phyloP scores from a whole-genome alignment of 257 asterid species.

The Jaltomata sinuosa region DNA sequence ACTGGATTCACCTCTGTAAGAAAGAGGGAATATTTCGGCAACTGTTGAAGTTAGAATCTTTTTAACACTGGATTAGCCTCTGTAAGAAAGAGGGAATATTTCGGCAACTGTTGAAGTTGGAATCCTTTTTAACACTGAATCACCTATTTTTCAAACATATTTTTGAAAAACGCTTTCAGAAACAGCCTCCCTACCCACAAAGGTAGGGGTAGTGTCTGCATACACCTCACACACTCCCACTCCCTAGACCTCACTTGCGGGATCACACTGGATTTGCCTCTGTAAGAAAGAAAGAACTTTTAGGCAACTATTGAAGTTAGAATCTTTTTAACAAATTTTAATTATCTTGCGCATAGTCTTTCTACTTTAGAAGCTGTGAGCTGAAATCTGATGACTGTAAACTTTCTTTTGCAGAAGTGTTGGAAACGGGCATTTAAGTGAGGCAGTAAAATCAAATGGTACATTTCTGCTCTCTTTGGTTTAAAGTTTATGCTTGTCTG shows the following conservation, averaged over 20 bases:
- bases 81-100: too few species aligned
- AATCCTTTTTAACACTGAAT: too few species aligned
- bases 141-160: too few species aligned
- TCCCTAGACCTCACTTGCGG: too few species aligned
- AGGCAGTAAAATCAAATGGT: constrained; percentile 16
- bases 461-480: background rate
- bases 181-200: too few species aligned
- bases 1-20: background rate
- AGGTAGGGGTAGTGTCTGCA: too few species aligned
- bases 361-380: background rate
- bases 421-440: background rate
- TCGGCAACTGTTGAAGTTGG: too few species aligned
- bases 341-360: background rate
- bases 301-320: background rate
- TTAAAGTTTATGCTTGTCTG: background rate
- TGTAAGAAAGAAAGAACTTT: background rate
- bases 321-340: background rate
- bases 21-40: background rate
- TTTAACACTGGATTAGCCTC: too few species aligned
- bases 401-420: constrained; percentile 7
- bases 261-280: background rate
- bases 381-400: background rate
- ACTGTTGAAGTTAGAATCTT: background rate
- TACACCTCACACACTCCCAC: too few species aligned
- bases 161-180: too few species aligned